Evolutionary conservation across 2,329 filamentous ascomycete species (phyloP), one percentile per base, ranked within the genome.

Genomic region (Macroventuria anomochaeta): DNA sequence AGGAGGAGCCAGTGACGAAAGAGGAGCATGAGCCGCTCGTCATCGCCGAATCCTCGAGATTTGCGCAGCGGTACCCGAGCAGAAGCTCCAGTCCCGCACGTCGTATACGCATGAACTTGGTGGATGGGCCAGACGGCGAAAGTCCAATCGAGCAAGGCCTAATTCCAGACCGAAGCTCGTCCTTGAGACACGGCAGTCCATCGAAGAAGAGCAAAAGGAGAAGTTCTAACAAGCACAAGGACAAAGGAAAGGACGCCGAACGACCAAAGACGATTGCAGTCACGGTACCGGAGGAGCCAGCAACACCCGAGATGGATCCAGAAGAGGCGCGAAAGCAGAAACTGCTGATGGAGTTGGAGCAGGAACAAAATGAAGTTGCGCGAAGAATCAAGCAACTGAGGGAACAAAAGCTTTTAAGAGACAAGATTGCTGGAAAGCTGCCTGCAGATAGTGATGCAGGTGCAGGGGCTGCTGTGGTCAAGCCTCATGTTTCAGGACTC

Each of bases 301-400:
- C 37, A 2, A 25, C 36, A 7, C 36, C 42, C 57, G 63, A 58
- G 18, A 59, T 61, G 49, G 64, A 69, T 26, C 57, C 55, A 11
- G 67, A 69, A 28, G 46, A 59, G 15, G 46, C 50, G 28, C 58
- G 58, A 38, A 65, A 70, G 42, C 67, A 68, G 21, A 69, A 66
- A 39, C 64, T 72, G 23, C 48, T 74, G 13, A 65, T 65, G 38
- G 71, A 74, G 40, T 44, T 74, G 33, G 70, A 72, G 50, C 64
- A 67, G 32, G 80, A 78, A 49, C 81, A 84, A 23, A 83, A 81
- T 58, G 78, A 84, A 33, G 84, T 86, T 6, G 82, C 81, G 29
- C 80, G 80, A 49, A 76, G 81, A 36, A 87, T 87, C 43, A 79
- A 80, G 62, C 78, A 87, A 62, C 68, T 87, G 26, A 81, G 82